phyloP scores from a whole-genome alignment of 345 rosid genomes.

The Bruguiera sexangula region DNA sequence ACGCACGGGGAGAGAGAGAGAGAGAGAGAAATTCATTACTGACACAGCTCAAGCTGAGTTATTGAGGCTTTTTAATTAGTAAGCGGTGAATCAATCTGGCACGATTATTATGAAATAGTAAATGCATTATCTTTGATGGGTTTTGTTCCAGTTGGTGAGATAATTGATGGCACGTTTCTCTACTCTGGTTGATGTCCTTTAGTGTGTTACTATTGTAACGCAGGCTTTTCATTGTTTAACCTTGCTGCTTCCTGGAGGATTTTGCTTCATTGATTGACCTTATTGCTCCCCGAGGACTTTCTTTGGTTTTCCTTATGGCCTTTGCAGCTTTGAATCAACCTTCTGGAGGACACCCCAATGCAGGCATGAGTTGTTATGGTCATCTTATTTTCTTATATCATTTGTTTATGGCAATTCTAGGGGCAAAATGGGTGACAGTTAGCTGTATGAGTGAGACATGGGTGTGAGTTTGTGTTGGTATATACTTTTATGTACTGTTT shows the following conservation, averaged over 20 bases:
- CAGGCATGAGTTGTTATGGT: conserved; percentile 41
- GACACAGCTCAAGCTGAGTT: conserved; percentile 12
- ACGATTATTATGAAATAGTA: neutral
- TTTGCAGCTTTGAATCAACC: conserved; percentile 35
- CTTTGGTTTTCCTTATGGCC: conserved; percentile 36
- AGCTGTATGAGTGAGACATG: too few species aligned
- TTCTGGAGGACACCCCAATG: conserved; percentile 32
- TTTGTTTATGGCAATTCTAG: neutral
- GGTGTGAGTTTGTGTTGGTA: too few species aligned
- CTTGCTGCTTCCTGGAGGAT: neutral
- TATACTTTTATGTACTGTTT: neutral
- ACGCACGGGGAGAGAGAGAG: neutral
- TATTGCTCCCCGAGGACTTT: conserved; percentile 12
- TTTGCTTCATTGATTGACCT: too few species aligned
- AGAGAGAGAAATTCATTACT: neutral
- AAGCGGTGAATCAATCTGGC: conserved; percentile 4
- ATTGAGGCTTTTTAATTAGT: conserved; percentile 3
- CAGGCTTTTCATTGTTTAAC: conserved; percentile 15
- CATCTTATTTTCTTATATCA: neutral
- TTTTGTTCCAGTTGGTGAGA: conserved; percentile 23
- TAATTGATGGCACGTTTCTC: conserved; percentile 13
- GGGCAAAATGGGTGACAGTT: too few species aligned
- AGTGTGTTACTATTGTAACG: neutral
- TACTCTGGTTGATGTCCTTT: neutral
- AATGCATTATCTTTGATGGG: conserved; percentile 18